Evolutionary conservation across 1,139 yeast species (phyloP), one percentile per base, ranked within the genome.

Genomic region (Debaryomycetaceae sp.): DNA sequence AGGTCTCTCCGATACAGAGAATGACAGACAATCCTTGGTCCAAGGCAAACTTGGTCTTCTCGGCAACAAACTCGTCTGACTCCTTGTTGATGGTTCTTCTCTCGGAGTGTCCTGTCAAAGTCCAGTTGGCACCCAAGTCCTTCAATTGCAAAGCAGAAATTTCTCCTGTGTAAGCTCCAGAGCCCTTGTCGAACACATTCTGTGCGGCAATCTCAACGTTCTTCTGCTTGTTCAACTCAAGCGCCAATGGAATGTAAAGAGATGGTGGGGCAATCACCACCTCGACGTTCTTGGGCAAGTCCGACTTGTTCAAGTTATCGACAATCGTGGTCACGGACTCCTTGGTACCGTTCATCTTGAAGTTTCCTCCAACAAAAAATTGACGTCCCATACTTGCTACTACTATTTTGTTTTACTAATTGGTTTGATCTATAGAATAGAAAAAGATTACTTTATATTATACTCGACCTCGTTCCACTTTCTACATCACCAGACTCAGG

Each of bases 151-250:
- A 82, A 48, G 95, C 93, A 49, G 96, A 84, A 65, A 87, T 83
- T 77, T 95, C 99, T 68, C 99, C 99, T 54, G 99, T 93, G 87
- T 68, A 93, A 51, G 99, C 99, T 76, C 99, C 99, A 48, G 91
- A 80, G 52, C 83, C 83, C 81, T 89, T 88, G 69, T 76, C 73
- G 72, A 81, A 91, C 53, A 90, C 82, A 75, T 93, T 91, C 78
- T 93, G 99, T 50, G 96, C 96, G 66, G 95, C 84, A 49, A 93
- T 78, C 48, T 78, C 75, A 50, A 95, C 90, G 57, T 83, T 87
- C 52, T 81, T 63, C 72, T 84, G 88, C 65, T 80, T 80, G 75
- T 83, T 83, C 55, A 70, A 68, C 50, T 80, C 80, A 60, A 80
- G 85, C 47, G 97, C 85, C 69, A 82, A 81, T 52, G 80, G 78